Conservation (phyloP, 805 yeast genomes). For the Wickerhamiella domercqiae region DNA sequence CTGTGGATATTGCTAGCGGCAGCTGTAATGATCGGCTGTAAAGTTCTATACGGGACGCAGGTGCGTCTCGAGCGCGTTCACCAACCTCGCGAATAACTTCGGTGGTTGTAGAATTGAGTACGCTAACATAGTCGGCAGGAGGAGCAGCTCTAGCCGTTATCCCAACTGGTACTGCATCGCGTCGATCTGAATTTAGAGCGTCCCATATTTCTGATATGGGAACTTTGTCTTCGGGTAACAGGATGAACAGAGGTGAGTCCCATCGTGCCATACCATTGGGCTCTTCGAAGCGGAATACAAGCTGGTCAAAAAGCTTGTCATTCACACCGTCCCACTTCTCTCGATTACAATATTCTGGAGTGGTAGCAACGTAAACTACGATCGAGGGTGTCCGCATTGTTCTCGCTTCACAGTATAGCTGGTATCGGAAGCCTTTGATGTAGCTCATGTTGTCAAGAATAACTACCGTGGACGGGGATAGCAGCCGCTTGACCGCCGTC, state of each 20-base stretch:
- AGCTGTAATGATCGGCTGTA: conserved; percentile 37
- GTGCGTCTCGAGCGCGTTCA: conserved; percentile 41
- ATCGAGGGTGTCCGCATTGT: conserved; percentile 68
- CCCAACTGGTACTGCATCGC: conserved; percentile 66
- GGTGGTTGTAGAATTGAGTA: conserved; percentile 58
- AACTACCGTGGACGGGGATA: conserved; percentile 55
- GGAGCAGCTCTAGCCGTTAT: conserved; percentile 71
- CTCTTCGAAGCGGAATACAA: conserved; percentile 81
- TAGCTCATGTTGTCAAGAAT: conserved; percentile 75
- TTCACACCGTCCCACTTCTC: conserved; percentile 61
- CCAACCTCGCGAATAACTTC: conserved; percentile 46
- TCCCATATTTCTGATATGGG: conserved; percentile 50
- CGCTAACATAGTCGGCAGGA: conserved; percentile 58
- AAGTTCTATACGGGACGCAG: conserved; percentile 23
- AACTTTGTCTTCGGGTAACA: conserved; percentile 36
- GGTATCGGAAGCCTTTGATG: conserved; percentile 91
- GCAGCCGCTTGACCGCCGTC: conserved; percentile 74
- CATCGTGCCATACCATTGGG: conserved; percentile 76
- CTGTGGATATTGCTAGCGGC: conserved; percentile 52
- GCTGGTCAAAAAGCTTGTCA: conserved; percentile 43
- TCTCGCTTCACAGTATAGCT: conserved; percentile 85
- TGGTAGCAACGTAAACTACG: conserved; percentile 63
- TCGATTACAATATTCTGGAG: conserved; percentile 29
- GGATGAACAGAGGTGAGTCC: conserved; percentile 82
- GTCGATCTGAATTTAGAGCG: conserved; percentile 34